Evolutionary conservation across 2,329 filamentous ascomycete genomes (phyloP).

Genomic region (Aspergillus amoenus): DNA sequence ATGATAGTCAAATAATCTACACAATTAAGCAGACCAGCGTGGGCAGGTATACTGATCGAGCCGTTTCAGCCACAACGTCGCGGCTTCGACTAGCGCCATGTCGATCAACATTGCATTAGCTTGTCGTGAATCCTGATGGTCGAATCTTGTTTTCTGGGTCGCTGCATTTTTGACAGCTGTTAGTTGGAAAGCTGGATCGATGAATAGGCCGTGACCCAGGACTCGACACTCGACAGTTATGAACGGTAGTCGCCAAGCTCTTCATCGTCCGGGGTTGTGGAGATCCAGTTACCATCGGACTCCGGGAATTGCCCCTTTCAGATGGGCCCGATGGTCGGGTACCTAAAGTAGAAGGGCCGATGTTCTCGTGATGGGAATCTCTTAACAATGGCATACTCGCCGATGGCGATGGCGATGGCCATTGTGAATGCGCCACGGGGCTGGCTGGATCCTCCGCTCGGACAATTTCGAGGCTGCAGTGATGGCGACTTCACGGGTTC

Average conservation of each 20-base stretch:
- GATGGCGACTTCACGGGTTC: background rate
- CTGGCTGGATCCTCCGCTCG: background rate
- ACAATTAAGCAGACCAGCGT: too few relatives aligned
- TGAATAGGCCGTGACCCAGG: background rate
- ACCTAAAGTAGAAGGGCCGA: background rate
- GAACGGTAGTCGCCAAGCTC: background rate
- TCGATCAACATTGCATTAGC: slow-evolving; percentile 3
- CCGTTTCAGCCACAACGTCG: background rate
- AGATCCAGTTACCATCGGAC: background rate
- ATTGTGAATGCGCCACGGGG: too few relatives aligned
- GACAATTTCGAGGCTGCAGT: background rate
- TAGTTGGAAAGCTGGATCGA: background rate
- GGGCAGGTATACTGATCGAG: background rate
- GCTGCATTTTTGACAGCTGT: background rate
- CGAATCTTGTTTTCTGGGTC: background rate
- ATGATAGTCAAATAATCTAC: too few relatives aligned
- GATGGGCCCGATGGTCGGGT: background rate
- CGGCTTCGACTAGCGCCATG: background rate
- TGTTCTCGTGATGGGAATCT: background rate
- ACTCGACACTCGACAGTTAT: background rate
- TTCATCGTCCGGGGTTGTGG: background rate
- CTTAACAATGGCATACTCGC: background rate
- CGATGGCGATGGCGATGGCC: too few relatives aligned
- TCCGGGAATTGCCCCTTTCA: background rate
- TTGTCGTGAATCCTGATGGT: background rate